Evolutionary conservation across 495 filamentous ascomycete species (phyloP), one percentile per base, ranked within the genome.

Genomic region (Penicillium argentinense): DNA sequence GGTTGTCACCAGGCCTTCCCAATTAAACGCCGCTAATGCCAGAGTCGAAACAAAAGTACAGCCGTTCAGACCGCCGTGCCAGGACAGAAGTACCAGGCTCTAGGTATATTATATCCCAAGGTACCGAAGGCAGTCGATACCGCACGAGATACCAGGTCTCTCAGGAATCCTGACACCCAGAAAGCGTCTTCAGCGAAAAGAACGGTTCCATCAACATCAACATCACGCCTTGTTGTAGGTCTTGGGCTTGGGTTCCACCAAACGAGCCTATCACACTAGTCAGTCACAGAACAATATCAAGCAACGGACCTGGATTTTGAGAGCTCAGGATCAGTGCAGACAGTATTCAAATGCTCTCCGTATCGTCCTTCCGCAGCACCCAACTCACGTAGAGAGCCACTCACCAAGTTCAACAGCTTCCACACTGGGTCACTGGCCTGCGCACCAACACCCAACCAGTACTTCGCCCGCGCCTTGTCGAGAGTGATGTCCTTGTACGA

Each of bases 361-460:
- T n/a, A n/a, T n/a, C n/a, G n/a, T n/a, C n/a, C n/a, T n/a, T n/a
- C n/a, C n/a, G n/a, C n/a, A n/a, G n/a, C n/a, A n/a, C n/a, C n/a
- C n/a, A n/a, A n/a, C n/a, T n/a, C n/a, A n/a, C n/a, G n/a, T n/a
- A n/a, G n/a, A n/a, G n/a, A n/a, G n/a, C n/a, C n/a, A 69, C 86
- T 39, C 74, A 96, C 93, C 87, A 96, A 82, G 40, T 74, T 74
- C 67, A 98, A 67, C 54, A 98, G 60, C 69, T 90, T 76, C 93
- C 90, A 95, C 21, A 84, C 87, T 3, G 87, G 79, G 53, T 96
- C 88, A 53, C 84, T 91, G 21, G 93, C 91, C 69, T 98, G 93
- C 28, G 93, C 93, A 3, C 93, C 93, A 8, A 97, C 91, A 63
- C 93, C 93, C 11, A 98, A 73, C 93, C 93, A 98, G 71, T 98